Conservation (phyloP, 495 filamentous ascomycete species). For the Clavariopsis aquatica region DNA sequence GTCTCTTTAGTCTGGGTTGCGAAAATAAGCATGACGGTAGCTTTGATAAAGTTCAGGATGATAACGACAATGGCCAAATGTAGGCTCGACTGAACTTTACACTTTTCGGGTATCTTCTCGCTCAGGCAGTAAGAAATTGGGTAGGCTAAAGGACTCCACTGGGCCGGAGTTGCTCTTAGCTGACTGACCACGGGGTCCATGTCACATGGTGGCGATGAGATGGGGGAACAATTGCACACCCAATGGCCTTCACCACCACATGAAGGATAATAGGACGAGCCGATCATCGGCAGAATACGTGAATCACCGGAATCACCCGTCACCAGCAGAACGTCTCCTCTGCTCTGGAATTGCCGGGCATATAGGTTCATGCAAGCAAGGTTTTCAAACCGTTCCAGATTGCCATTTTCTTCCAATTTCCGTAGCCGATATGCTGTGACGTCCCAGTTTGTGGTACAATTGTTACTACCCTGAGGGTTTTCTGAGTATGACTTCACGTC, state of each 20-base stretch:
- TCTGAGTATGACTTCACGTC: slow-evolving; percentile 43
- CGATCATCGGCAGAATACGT: background rate
- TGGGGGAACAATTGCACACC: background rate
- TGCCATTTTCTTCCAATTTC: background rate
- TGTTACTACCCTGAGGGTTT: background rate
- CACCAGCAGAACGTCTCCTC: slow-evolving; percentile 18
- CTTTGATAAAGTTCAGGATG: slow-evolving; percentile 48
- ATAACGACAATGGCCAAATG: slow-evolving; percentile 49
- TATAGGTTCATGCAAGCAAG: slow-evolving; percentile 9
- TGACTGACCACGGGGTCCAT: background rate
- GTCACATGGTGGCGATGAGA: background rate
- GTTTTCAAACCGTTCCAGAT: slow-evolving; percentile 8
- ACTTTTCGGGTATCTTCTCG: slow-evolving; percentile 40
- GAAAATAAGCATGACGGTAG: slow-evolving; percentile 45
- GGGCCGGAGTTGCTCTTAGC: background rate
- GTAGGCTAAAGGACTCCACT: slow-evolving; percentile 12
- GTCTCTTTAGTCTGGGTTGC: slow-evolving; percentile 35
- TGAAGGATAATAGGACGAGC: slow-evolving; percentile 1
- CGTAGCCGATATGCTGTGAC: background rate
- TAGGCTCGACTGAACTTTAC: slow-evolving; percentile 50
- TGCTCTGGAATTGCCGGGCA: background rate
- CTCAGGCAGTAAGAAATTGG: slow-evolving; percentile 50
- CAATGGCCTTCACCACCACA: background rate
- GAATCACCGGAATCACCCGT: background rate
- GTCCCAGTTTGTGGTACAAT: background rate